Conservation (phyloP, 2,329 filamentous ascomycete genomes). For the Exophiala sp. region DNA sequence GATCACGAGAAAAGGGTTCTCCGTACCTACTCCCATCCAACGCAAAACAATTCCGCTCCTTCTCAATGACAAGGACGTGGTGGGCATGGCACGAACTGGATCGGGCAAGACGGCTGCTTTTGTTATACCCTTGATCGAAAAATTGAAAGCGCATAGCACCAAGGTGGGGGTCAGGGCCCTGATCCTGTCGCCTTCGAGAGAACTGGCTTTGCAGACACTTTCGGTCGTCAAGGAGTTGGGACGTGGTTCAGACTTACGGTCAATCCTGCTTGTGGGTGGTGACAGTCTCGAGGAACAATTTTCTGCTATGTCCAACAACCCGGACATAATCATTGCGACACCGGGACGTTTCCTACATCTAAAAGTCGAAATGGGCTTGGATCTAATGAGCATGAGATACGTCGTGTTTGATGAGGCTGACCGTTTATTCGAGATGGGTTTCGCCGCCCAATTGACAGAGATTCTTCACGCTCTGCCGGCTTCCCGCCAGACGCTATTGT, state of each 20-base stretch:
- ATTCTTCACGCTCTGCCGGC: slow-evolving; percentile 84
- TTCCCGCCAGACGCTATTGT: slow-evolving; percentile 83
- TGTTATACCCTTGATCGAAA: slow-evolving; percentile 97
- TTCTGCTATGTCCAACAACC: slow-evolving; percentile 84
- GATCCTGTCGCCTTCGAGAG: slow-evolving; percentile 87
- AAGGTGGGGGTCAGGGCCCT: slow-evolving; percentile 82
- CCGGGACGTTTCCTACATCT: slow-evolving; percentile 94
- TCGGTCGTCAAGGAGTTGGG: slow-evolving; percentile 96
- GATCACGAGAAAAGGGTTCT: slow-evolving; percentile 90
- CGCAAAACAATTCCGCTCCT: slow-evolving; percentile 92
- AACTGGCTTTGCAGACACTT: slow-evolving; percentile 88
- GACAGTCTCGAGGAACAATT: slow-evolving; percentile 97
- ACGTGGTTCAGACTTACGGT: slow-evolving; percentile 83
- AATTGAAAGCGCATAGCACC: slow-evolving; percentile 79
- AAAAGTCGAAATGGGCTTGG: slow-evolving; percentile 92
- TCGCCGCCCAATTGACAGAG: slow-evolving; percentile 86
- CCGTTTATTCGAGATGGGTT: slow-evolving; percentile 97
- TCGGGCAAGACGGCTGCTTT: slow-evolving; percentile 98
- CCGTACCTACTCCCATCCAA: slow-evolving; percentile 94
- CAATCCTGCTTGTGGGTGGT: slow-evolving; percentile 87
- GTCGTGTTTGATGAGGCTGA: slow-evolving; percentile 98
- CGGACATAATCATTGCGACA: slow-evolving; percentile 95
- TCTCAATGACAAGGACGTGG: slow-evolving; percentile 87
- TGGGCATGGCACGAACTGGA: slow-evolving; percentile 97
- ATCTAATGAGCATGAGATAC: slow-evolving; percentile 86